phyloP scores from a whole-genome alignment of 441 rosid species.

The Populus hybrid region DNA sequence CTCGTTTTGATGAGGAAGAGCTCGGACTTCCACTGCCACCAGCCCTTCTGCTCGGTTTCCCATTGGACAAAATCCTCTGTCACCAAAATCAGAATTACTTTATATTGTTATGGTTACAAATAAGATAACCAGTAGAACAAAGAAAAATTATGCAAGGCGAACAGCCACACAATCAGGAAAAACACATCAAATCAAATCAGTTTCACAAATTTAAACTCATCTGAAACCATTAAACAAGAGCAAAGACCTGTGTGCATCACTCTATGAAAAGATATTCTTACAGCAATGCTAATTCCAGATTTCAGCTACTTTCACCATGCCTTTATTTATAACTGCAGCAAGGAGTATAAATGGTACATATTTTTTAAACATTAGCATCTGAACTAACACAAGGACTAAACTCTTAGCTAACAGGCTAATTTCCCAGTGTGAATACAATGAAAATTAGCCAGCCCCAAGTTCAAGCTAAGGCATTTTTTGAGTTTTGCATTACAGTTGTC shows the following conservation, averaged over 20 bases:
- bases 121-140: background rate
- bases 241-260: background rate
- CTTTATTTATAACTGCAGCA: background rate
- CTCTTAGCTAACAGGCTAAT: background rate
- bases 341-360: background rate
- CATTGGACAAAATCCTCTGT: slow-evolving; percentile 56
- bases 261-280: background rate
- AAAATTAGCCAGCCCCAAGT: background rate
- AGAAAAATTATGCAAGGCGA: background rate
- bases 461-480: background rate
- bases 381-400: background rate
- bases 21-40: slow-evolving; percentile 45
- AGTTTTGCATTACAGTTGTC: background rate
- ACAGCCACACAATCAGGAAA: background rate
- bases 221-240: background rate
- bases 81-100: slow-evolving; percentile 15
- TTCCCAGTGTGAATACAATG: background rate
- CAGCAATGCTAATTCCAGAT: background rate
- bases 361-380: background rate
- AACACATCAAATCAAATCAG: background rate
- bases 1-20: slow-evolving; percentile 53
- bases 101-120: background rate
- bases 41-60: slow-evolving; percentile 50
- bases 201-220: background rate
- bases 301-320: background rate